Evolutionary conservation across 2,329 filamentous ascomycete genomes (phyloP), one percentile per base, ranked within the genome.

Genomic region (Claviceps fusiformis): DNA sequence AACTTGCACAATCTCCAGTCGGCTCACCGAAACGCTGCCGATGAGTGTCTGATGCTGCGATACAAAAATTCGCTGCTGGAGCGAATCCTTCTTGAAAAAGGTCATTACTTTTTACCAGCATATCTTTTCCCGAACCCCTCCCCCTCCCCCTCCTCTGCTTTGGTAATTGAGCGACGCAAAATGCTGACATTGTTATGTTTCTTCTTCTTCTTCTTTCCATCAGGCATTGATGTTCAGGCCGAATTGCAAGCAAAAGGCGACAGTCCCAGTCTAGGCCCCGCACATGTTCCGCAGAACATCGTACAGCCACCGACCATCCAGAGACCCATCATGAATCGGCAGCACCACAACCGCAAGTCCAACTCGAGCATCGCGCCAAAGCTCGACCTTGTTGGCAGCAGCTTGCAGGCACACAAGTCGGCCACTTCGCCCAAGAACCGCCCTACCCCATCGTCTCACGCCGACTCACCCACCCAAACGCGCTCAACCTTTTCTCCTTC

Each of bases 61-160:
- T 98, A 97, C 72, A 97, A 97, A 76, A 98, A 97, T 70, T 97
- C 93, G 45, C 76, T 97, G 51, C 80, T 98, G 41, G 93, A 98
- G 73, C 83, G 93, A 57, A 95, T 98, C 65, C 79, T 98, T 54
- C 79, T 98, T 43, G 93, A 98, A 73, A 97, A 97, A 79, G 91
- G 90, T 93, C n/a, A 53, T 46, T 92, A 27, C 33, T 46, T 46
- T 52, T 44, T 6, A 19, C 52, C 55, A 52, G 37, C 29, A 37
- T 31, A 19, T 19, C 19, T 19, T 19, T 19, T 19, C 19, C 19
- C 19, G 19, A 19, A 19, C 19, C 19, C 19, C 19, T 19, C 19
- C 19, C 19, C 19, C 19, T 19, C 19, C 19, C 19, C 19, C 19
- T 19, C 19, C 19, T 19, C 19, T 19, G 19, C 19, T 19, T 19